Conservation (phyloP, 1,139 yeast species). For the Kodamaea derodonti region DNA sequence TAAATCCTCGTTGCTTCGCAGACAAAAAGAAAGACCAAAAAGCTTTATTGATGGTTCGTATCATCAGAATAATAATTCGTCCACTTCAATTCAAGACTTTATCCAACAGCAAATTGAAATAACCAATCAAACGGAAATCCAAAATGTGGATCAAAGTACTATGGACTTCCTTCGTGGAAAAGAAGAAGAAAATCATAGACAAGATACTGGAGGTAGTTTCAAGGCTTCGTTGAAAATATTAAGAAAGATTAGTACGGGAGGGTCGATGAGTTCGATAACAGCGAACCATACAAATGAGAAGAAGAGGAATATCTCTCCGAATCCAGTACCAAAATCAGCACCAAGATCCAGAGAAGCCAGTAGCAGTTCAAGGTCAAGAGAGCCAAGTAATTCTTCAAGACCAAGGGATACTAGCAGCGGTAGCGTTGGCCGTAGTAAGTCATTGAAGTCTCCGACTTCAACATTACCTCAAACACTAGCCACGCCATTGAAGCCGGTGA, state of each 20-base stretch:
- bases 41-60: conserved; percentile 5
- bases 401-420: conserved; percentile 1
- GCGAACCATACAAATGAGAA: conserved; percentile 11
- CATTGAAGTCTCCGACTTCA: conserved; percentile 1
- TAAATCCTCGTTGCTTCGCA: conserved; percentile 25
- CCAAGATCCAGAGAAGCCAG: neutral
- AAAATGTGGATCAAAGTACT: conserved; percentile 20
- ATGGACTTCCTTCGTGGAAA: conserved; percentile 58
- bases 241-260: conserved; percentile 42
- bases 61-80: conserved; percentile 7
- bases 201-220: conserved; percentile 47
- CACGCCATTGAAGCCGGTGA: neutral
- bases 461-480: too few relatives aligned
- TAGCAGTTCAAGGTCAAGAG: neutral
- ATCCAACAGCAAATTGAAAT: conserved; percentile 29
- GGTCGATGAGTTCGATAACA: conserved; percentile 17
- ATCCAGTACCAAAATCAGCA: neutral
- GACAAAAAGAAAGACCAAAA: conserved; percentile 17
- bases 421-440: conserved; percentile 1
- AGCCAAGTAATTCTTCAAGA: neutral
- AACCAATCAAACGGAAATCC: conserved; percentile 2
- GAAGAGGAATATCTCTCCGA: neutral
- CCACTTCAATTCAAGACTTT: conserved; percentile 31
- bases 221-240: conserved; percentile 34
- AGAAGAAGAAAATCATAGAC: conserved; percentile 26